A percentile compares a stretch with the other conserved stretches of the same genome.
Conservation (phyloP, 2,329 filamentous ascomycete genomes). For the Lachnellula subtilissima region DNA sequence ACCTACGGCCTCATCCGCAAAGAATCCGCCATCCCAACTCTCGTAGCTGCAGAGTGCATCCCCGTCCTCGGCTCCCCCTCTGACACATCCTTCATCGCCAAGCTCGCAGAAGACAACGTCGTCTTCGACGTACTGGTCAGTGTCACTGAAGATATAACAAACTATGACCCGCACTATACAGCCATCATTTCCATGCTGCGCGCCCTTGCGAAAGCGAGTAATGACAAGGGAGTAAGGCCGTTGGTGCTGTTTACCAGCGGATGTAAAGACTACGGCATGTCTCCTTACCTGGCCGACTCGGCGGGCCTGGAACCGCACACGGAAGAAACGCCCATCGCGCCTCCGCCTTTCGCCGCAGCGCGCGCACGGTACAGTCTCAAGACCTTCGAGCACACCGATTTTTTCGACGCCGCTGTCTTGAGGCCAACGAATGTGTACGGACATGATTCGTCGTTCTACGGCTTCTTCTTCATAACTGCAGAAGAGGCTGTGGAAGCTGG, state of each 20-base stretch:
- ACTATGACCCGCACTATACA: constrained; percentile 38
- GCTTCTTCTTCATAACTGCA: constrained; percentile 29
- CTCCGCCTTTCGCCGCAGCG: constrained; percentile 23
- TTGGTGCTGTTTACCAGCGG: constrained; percentile 44
- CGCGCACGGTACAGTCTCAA: constrained; percentile 33
- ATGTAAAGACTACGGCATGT: constrained; percentile 46
- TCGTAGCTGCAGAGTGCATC: constrained; percentile 36
- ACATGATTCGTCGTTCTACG: constrained; percentile 37
- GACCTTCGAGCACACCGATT: constrained; percentile 35
- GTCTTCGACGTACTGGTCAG: constrained; percentile 41
- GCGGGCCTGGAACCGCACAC: constrained; percentile 37
- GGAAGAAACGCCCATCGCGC: constrained; percentile 38
- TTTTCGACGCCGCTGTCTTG: constrained; percentile 41
- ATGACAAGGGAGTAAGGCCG: constrained; percentile 32
- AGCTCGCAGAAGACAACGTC: constrained; percentile 15
- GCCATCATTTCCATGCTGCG: constrained; percentile 35
- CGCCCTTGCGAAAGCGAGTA: constrained; percentile 32
- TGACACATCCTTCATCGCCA: constrained; percentile 30
- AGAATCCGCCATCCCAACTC: constrained; percentile 24
- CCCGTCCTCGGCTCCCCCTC: constrained; percentile 38
- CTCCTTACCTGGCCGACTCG: constrained; percentile 29
- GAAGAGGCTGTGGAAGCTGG: constrained; percentile 17
- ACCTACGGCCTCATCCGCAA: constrained; percentile 43
- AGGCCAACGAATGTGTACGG: constrained; percentile 46
- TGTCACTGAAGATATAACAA: constrained; percentile 37